Base-by-base conservation (phyloP, 2,329 filamentous ascomycete genomes). In the Amylocarpus encephaloides region DNA sequence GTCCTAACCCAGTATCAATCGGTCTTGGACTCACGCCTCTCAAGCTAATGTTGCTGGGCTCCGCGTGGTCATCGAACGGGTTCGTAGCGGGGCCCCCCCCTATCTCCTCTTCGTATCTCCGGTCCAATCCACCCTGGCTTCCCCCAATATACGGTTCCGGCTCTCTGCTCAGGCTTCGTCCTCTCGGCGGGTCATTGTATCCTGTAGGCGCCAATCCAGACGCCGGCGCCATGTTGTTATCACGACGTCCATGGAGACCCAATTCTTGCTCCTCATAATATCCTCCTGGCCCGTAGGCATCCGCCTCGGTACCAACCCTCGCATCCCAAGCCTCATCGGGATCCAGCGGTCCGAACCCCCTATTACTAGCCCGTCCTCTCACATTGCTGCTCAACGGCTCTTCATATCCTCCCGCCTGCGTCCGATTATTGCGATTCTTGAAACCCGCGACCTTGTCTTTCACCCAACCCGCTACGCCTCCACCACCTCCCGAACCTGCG, bases 261-360 rank as follows among this genome's bases (percentile, higher is more conserved):
- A 89, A 71, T 67, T 90, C 86, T 63, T 86, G 81, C 69, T 88
- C 86, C 65, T 92, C 88, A 67, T 88, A 88, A 43, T 88, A 88
- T 43, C 77, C 77, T 18, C 73, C 73, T 1, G 72, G 70, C 1
- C 78, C 79, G 64, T 83, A 82, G 11, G 69, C 71, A 63, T 85
- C 82, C 15, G 83, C 80, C 67, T 91, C 87, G 59, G 82, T 76
- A 51, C 86, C 86, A 4, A 94, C 87, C 52, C 86, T 75, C 56
- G 86, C 71, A 70, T 93, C 88, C 89, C 89, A 95, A 1, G 88
- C 87, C 63, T 91, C 87, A 65, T 94, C 88, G 1, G 86, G 86
- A 62, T 93, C 88, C 41, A 89, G 76, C 3, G 82, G 74, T 1
- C 83, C 81, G 66, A 86, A 83, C 18, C 80, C 80, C 48, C 78